Evolutionary conservation across 2,329 filamentous ascomycete species (phyloP).

Genomic region (Fusarium falciforme): DNA sequence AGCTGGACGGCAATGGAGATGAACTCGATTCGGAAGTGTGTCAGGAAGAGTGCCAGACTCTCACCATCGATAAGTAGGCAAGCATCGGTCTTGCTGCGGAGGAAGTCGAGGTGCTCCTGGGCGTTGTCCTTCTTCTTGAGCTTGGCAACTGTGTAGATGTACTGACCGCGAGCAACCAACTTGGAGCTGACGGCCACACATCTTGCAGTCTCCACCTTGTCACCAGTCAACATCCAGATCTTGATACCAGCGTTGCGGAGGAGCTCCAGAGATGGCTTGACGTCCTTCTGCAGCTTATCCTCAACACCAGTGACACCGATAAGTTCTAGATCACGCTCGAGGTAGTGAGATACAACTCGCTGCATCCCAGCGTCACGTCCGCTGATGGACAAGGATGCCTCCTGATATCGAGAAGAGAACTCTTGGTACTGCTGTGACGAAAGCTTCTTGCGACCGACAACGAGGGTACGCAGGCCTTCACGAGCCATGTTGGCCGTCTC

Average conservation of each 20-base stretch:
- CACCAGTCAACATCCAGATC: slow-evolving; percentile 99
- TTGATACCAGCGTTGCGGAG: slow-evolving; percentile 97
- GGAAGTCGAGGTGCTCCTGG: slow-evolving; percentile 87
- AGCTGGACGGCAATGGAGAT: slow-evolving; percentile 88
- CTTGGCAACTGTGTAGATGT: slow-evolving; percentile 92
- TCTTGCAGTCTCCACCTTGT: slow-evolving; percentile 97
- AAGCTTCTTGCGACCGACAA: slow-evolving; percentile 91
- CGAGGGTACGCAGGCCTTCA: slow-evolving; percentile 92
- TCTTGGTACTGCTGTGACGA: slow-evolving; percentile 82
- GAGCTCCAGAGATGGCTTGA: slow-evolving; percentile 94
- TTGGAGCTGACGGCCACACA: slow-evolving; percentile 97
- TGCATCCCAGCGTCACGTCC: slow-evolving; percentile 87
- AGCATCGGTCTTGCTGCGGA: slow-evolving; percentile 86
- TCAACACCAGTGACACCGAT: slow-evolving; percentile 98
- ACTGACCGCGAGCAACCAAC: slow-evolving; percentile 91
- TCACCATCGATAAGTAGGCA: slow-evolving; percentile 96
- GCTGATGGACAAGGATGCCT: slow-evolving; percentile 83
- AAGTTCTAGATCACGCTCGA: slow-evolving; percentile 90
- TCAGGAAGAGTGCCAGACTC: slow-evolving; percentile 84
- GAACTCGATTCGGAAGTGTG: slow-evolving; percentile 85
- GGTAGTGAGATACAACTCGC: slow-evolving; percentile 79
- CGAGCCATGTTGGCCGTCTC: slow-evolving; percentile 99
- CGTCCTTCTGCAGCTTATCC: slow-evolving; percentile 94
- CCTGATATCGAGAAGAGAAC: slow-evolving; percentile 79
- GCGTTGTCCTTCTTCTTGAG: slow-evolving; percentile 86